Conservation (phyloP, 441 rosid genomes). For the Jatropha podagrica region DNA sequence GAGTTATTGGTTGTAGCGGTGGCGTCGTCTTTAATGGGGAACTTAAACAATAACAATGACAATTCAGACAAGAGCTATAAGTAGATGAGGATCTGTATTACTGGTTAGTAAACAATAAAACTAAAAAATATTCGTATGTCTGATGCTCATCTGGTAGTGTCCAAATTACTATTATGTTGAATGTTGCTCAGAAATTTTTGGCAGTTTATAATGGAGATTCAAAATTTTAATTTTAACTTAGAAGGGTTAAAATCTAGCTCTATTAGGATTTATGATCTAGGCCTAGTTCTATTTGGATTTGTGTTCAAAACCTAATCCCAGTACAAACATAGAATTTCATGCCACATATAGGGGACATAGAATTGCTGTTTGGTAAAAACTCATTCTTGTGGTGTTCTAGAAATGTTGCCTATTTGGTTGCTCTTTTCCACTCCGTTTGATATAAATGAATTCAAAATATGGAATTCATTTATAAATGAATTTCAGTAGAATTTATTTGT, state of each 20-base stretch:
- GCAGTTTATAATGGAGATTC: not conserved
- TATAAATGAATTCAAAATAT: too few relatives aligned
- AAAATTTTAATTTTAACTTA: not conserved
- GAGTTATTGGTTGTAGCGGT: not conserved
- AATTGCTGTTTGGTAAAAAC: not conserved
- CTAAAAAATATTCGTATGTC: not conserved
- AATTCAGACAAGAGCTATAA: not conserved
- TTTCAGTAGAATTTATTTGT: too few relatives aligned
- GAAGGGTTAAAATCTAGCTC: not conserved
- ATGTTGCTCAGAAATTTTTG: not conserved
- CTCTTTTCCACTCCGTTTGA: not conserved
- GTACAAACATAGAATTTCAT: not conserved
- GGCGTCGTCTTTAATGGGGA: not conserved
- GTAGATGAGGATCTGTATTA: not conserved
- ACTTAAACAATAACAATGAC: not conserved
- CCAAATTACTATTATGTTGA: not conserved
- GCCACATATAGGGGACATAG: not conserved
- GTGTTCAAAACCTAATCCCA: not conserved
- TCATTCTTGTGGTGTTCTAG: not conserved
- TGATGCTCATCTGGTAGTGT: not conserved
- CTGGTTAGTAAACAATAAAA: not conserved
- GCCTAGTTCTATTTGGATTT: not conserved
- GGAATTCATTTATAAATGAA: too few relatives aligned
- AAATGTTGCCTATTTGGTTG: not conserved
- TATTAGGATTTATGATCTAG: not conserved